Evolutionary conservation across 352 stramenopile species (phyloP).

Genomic region (Phytophthora sp.): DNA sequence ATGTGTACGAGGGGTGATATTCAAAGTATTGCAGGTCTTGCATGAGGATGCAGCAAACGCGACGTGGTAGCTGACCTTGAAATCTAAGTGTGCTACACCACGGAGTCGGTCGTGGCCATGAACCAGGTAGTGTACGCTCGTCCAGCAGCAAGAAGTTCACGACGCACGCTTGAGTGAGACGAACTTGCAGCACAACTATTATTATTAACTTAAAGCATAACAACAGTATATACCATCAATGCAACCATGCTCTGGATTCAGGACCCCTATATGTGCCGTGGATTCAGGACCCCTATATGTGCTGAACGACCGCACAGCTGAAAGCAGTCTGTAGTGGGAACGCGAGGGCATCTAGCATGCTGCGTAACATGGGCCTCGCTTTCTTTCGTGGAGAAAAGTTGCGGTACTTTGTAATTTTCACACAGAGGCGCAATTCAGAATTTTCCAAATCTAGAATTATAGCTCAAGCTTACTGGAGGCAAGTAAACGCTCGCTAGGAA

Average conservation of each 20-base stretch:
- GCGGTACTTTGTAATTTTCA: not conserved
- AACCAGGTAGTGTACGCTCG: conserved; percentile 15
- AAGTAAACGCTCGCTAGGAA: not conserved
- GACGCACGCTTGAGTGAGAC: conserved; percentile 14
- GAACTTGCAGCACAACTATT: conserved; percentile 10
- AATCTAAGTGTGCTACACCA: conserved; percentile 11
- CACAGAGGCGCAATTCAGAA: not conserved
- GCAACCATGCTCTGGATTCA: too few relatives aligned
- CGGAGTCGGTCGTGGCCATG: conserved; percentile 10
- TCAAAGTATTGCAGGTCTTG: conserved; percentile 12
- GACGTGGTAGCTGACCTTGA: conserved; percentile 20
- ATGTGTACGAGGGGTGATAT: conserved; percentile 20
- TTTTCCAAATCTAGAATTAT: not conserved
- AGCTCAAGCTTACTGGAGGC: not conserved
- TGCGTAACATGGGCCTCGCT: too few relatives aligned
- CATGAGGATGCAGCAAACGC: conserved; percentile 14
- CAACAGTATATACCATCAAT: too few relatives aligned
- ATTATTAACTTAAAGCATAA: too few relatives aligned
- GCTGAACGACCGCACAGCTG: not conserved
- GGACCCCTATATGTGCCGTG: not conserved
- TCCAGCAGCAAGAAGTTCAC: conserved; percentile 25
- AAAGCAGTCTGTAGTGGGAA: not conserved
- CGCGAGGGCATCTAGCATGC: not conserved
- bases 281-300: not conserved
- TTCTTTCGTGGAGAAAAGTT: not conserved